Evolutionary conservation across 2,329 filamentous ascomycete genomes (phyloP).

Genomic region (Myriosclerotinia scirpicola): DNA sequence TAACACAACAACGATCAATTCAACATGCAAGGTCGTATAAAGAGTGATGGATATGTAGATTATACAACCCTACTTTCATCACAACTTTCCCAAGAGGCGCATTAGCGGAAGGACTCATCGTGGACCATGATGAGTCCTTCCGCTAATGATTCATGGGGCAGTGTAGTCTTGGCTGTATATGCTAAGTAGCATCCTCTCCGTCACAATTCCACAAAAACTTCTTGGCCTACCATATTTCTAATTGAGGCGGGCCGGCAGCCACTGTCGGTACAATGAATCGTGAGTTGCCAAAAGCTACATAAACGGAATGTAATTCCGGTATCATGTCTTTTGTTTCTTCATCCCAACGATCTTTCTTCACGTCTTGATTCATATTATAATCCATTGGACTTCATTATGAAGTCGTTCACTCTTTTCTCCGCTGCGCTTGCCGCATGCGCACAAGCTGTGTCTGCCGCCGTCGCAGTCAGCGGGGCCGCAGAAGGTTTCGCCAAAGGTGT

Average conservation of each 20-base stretch:
- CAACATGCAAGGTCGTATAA: too few species aligned
- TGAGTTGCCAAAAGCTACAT: conserved; percentile 8
- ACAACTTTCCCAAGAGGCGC: neutral
- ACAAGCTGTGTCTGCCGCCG: conserved; percentile 23
- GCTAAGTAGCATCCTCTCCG: neutral
- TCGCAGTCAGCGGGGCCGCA: conserved; percentile 37
- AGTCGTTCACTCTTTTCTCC: conserved; percentile 23
- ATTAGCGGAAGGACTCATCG: neutral
- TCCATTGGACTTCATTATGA: conserved; percentile 21
- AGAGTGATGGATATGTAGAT: too few species aligned
- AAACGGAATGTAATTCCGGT: conserved; percentile 3
- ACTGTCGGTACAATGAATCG: neutral
- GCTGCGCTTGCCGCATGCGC: conserved; percentile 23
- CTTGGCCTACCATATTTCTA: conserved; percentile 17
- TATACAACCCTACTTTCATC: neutral
- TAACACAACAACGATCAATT: too few species aligned
- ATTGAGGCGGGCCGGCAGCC: neutral
- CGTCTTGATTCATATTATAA: neutral
- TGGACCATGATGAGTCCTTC: neutral
- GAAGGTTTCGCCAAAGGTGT: conserved; percentile 52
- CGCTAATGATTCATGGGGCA: neutral
- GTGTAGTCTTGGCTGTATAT: neutral
- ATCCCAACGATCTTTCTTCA: neutral
- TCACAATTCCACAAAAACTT: neutral
- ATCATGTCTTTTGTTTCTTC: neutral